Percentiles rank a stretch among this genome's conserved stretches.
These are phyloP conservation scores for Cryptomeria japonica DNA, from an alignment of 75 land plant species.

Conservation along the genomic window DNA sequence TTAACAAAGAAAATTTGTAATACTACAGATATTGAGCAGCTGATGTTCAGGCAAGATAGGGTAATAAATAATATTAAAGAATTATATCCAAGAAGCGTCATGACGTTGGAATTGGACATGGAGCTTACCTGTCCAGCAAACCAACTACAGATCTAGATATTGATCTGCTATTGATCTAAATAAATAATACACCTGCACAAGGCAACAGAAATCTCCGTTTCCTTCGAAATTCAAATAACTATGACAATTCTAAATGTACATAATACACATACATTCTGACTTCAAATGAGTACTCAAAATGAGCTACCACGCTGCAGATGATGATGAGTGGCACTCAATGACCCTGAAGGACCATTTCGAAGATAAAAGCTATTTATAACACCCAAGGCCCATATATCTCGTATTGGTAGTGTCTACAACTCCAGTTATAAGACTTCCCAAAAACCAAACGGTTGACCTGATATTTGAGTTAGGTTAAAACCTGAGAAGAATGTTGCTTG, in stretches of 20 bases:
- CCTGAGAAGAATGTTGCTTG: neutral
- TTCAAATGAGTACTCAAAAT: neutral
- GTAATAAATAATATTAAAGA: neutral
- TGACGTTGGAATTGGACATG: neutral
- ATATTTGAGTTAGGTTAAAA: neutral
- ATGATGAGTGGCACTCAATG: neutral
- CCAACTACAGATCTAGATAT: neutral
- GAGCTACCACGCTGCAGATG: neutral
- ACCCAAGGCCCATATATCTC: neutral
- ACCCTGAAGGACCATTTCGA: neutral
- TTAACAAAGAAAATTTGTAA: neutral
- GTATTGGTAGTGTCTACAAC: neutral
- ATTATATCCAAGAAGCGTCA: neutral
- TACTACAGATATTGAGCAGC: neutral
- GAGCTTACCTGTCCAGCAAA: neutral
- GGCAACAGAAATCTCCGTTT: neutral
- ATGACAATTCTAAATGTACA: constrained; percentile 1
- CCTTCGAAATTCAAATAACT: neutral
- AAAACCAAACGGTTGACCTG: neutral
- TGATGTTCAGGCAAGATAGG: neutral
- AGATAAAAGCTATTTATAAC: neutral
- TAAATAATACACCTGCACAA: neutral
- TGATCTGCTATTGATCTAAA: neutral
- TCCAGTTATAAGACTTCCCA: neutral
- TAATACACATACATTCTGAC: neutral